A percentile compares a stretch with the other conserved stretches of the same genome.
Conservation (phyloP, 2,329 filamentous ascomycete genomes). For the Endoconidiophora laricicola region DNA sequence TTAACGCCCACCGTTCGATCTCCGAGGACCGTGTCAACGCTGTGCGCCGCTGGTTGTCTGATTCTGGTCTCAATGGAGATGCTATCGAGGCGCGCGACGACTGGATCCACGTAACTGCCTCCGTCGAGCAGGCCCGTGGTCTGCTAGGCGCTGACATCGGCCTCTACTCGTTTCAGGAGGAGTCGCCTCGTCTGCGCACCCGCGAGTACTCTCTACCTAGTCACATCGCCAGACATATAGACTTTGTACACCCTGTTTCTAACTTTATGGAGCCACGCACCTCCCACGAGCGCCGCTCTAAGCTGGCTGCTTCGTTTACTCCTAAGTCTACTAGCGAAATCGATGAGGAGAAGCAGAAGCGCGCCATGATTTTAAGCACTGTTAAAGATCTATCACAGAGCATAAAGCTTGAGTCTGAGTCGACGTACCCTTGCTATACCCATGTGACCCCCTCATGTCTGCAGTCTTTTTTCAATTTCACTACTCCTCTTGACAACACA, state of each 20-base stretch:
- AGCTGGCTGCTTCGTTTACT: constrained; percentile 16
- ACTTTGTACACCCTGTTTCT: constrained; percentile 31
- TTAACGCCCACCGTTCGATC: constrained; percentile 22
- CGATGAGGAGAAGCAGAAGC: constrained; percentile 9
- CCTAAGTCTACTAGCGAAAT: constrained; percentile 14
- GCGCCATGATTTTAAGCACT: constrained; percentile 13
- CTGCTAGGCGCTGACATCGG: constrained; percentile 24
- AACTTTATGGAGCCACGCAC: constrained; percentile 30
- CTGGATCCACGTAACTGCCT: constrained; percentile 27
- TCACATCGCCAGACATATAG: constrained; percentile 23
- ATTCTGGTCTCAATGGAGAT: constrained; percentile 21
- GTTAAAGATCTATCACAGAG: constrained; percentile 14
- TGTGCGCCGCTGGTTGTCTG: constrained; percentile 27
- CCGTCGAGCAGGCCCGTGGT: constrained; percentile 23
- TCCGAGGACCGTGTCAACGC: constrained; percentile 19
- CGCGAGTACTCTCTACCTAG: constrained; percentile 28
- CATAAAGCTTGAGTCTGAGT: constrained; percentile 1
- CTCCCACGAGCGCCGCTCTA: neutral
- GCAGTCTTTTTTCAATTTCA: constrained; percentile 29
- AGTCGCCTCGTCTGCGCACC: constrained; percentile 26
- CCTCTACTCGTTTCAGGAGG: constrained; percentile 26
- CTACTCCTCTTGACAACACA: constrained; percentile 17
- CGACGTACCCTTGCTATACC: constrained; percentile 18
- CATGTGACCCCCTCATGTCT: constrained; percentile 26
- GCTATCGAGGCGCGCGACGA: constrained; percentile 20